Percentiles rank a stretch among this genome's conserved stretches.
phyloP scores from a whole-genome alignment of 2,329 filamentous ascomycete genomes.

The Metarhizium robertsii region DNA sequence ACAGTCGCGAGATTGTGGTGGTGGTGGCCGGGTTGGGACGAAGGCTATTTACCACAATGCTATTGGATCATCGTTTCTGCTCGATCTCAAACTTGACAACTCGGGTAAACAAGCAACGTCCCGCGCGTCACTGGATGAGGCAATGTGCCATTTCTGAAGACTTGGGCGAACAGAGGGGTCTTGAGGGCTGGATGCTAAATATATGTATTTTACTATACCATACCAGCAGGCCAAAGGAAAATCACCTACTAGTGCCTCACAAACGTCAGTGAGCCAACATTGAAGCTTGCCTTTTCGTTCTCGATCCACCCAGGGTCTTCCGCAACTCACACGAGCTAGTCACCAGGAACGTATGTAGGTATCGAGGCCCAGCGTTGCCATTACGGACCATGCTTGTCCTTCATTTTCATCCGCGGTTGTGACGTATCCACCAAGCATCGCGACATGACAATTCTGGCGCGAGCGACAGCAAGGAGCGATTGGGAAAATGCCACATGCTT shows the following conservation, averaged over 20 bases:
- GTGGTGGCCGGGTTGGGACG: neutral
- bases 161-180: neutral
- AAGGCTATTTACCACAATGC: no score
- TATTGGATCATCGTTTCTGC: no score
- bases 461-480: neutral
- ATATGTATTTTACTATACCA: no score
- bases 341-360: neutral
- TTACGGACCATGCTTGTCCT: neutral
- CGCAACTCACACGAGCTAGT: no score
- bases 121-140: no score
- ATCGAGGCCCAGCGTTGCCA: neutral
- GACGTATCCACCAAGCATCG: neutral
- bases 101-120: no score
- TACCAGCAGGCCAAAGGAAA: no score
- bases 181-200: neutral
- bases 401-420: neutral
- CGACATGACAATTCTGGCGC: neutral
- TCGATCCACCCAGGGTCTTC: neutral
- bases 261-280: neutral
- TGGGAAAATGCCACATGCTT: neutral
- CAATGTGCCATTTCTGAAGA: no score
- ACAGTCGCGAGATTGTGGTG: neutral
- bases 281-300: neutral
- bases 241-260: neutral
- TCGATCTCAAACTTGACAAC: no score